Evolutionary conservation across 2,329 filamentous ascomycete species (phyloP), one percentile per base, ranked within the genome.

Genomic region (Corniculantispora saksenae): DNA sequence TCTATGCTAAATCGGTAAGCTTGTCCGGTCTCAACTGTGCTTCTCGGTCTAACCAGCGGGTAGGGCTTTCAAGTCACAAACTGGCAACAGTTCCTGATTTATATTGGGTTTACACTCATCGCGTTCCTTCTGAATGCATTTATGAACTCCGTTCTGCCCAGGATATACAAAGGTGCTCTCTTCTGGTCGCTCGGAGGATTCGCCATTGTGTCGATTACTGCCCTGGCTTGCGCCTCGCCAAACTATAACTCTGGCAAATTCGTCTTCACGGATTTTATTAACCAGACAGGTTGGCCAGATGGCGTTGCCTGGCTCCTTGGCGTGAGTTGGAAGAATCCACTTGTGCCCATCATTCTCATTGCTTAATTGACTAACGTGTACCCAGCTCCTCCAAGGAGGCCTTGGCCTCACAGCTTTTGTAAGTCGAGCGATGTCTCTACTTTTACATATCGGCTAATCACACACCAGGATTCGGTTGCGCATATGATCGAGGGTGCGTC

Each of bases 151-250:
- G n/a, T 75, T 0, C 68, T 76, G 0, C 74, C 74, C 2, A 64
- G 69, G 2, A 71, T 92, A 68, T 91, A 89, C 70, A 87, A 89
- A 67, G 81, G 82, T 21, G 90, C 90, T 0, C 89, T 93, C 66
- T 82, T 86, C 32, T 92, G 90, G 90, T 90, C 87, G 0, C 80
- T 92, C 2, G 76, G 81, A 2, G 90, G 90, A 0, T 91, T 92
- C 69, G 78, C 84, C 19, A 78, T 92, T 61, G 90, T 92, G 61
- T 89, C 82, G 50, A 90, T 91, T 66, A 90, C 89, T 0, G 79
- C 91, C 0, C 79, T 93, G 40, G 82, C 87, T 1, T 90, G 87
- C 69, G 81, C 88, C 0, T 84, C 89, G 1, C 88, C 88, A 0
- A 80, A 88, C 67, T 92, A 86, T 72, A 73, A 69, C 3, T 73